Base-by-base conservation (phyloP, 805 yeast species). In the Metschnikowia matae region DNA sequence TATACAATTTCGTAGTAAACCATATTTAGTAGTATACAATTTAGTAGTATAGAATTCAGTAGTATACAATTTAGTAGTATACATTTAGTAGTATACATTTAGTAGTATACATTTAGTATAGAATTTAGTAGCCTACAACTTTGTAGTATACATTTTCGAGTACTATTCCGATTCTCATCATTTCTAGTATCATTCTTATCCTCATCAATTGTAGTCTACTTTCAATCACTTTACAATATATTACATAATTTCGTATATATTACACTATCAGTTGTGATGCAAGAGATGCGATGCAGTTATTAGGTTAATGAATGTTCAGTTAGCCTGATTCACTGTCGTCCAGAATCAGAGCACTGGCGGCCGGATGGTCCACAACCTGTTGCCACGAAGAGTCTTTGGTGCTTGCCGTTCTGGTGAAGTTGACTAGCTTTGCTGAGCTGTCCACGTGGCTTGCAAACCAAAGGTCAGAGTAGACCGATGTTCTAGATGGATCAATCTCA, bases 341-440 rank as follows among this genome's bases (percentile, higher is more conserved):
- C 40, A 62, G 67, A 35, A 72, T 67, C 52, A 63, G 68, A 5
- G 70, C 77, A 4, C 63, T 52, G 51, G 70, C 66, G 13, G 69
- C 77, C 11, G 59, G 47, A 37, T 62, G 63, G 38, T 62, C 60
- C 18, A 63, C 55, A 42, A 61, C 58, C 17, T 66, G 67, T 39
- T 65, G 69, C 43, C 69, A 66, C 1, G 75, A 66, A n/a, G 73
- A 66, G 48, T 73, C 73, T 50, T 70, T 62, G 51, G 73, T 62
- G 51, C 77, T 68, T 8, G 73, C 74, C 54, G 70, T 70, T 54
- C 79, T 63, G 4, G 78, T 74, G 52, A 77, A 76, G 44, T 77
- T 75, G 38, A 77, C 79, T 48, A 77, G 63, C 58, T 77, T 76
- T 11, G 78, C 78, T 41, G 65, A 65, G 32, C 56, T 45, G 23